Conservation (phyloP, 257 asterid genomes). For the Eustoma russellianum region DNA sequence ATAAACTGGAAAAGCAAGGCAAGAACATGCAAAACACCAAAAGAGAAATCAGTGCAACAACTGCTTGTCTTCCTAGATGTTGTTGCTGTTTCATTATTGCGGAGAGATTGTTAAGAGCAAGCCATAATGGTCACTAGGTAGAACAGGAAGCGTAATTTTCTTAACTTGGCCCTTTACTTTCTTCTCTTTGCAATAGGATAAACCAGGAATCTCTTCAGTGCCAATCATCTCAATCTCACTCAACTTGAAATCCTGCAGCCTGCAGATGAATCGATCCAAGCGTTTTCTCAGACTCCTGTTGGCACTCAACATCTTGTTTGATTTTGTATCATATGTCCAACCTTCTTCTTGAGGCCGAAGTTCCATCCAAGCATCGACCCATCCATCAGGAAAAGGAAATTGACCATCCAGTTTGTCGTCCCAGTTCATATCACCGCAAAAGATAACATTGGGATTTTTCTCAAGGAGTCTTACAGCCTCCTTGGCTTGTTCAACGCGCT, state of each 20-base stretch:
- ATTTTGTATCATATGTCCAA: slow-evolving; percentile 84
- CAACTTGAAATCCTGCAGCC: slow-evolving; percentile 49
- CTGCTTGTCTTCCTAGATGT: neutral
- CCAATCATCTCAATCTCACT: slow-evolving; percentile 71
- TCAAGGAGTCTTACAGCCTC: slow-evolving; percentile 58
- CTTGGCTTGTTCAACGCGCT: slow-evolving; percentile 76
- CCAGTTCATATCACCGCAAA: slow-evolving; percentile 99
- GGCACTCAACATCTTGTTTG: slow-evolving; percentile 81
- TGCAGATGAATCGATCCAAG: slow-evolving; percentile 73
- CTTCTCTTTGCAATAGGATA: slow-evolving; percentile 53
- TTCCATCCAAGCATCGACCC: slow-evolving; percentile 86
- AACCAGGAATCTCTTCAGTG: slow-evolving; percentile 59
- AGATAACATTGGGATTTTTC: slow-evolving; percentile 48
- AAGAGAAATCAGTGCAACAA: neutral
- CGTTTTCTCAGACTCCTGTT: slow-evolving; percentile 59
- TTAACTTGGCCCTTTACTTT: slow-evolving; percentile 52
- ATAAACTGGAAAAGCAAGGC: neutral
- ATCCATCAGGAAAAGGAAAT: slow-evolving; percentile 60
- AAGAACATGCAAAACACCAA: neutral
- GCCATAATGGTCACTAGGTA: slow-evolving; percentile 95
- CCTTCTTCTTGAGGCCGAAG: slow-evolving; percentile 68
- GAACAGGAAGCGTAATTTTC: slow-evolving; percentile 68
- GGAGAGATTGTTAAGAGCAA: slow-evolving; percentile 57
- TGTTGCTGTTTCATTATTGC: slow-evolving; percentile 5
- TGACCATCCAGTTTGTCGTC: slow-evolving; percentile 76